Conservation (phyloP, 495 filamentous ascomycete genomes). For the Aspergillus carlsbadensis region DNA sequence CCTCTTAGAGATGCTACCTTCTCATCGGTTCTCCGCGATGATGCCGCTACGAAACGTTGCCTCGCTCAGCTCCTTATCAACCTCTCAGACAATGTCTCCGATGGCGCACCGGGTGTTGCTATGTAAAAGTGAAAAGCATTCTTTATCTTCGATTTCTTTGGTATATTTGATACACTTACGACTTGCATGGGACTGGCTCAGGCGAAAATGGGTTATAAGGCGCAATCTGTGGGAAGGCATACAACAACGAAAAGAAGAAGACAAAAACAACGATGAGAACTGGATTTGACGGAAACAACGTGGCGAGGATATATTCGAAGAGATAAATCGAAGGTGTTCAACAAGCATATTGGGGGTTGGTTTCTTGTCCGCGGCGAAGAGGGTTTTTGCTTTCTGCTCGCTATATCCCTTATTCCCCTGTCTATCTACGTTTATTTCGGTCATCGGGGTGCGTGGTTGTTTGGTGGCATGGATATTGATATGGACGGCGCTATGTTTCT, state of each 20-base stretch:
- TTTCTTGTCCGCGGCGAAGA: conserved; percentile 8
- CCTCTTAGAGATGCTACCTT: conserved; percentile 97
- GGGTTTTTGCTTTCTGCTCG: conserved; percentile 28
- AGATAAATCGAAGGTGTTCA: conserved; percentile 13
- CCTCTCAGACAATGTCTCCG: conserved; percentile 87
- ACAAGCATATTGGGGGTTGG: conserved; percentile 20
- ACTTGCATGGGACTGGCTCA: conserved; percentile 52
- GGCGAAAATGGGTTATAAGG: conserved; percentile 49
- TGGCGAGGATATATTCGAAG: background rate
- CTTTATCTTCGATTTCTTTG: conserved; percentile 36
- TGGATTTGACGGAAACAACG: background rate
- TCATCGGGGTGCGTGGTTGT: conserved; percentile 29
- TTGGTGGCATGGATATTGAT: conserved; percentile 40
- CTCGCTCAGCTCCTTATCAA: conserved; percentile 96
- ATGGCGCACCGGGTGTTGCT: conserved; percentile 48
- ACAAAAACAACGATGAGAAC: conserved; percentile 4
- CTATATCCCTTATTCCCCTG: conserved; percentile 24
- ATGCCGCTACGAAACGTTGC: conserved; percentile 97
- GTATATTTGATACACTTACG: conserved; percentile 42
- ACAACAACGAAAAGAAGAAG: conserved; percentile 14
- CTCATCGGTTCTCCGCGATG: conserved; percentile 91
- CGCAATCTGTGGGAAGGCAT: conserved; percentile 38
- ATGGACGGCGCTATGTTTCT: conserved; percentile 42
- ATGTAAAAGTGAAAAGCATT: conserved; percentile 47
- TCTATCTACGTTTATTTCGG: conserved; percentile 28